Evolutionary conservation across 1,139 yeast genomes (phyloP).

Genomic region (Scheffersomyces insectosa): DNA sequence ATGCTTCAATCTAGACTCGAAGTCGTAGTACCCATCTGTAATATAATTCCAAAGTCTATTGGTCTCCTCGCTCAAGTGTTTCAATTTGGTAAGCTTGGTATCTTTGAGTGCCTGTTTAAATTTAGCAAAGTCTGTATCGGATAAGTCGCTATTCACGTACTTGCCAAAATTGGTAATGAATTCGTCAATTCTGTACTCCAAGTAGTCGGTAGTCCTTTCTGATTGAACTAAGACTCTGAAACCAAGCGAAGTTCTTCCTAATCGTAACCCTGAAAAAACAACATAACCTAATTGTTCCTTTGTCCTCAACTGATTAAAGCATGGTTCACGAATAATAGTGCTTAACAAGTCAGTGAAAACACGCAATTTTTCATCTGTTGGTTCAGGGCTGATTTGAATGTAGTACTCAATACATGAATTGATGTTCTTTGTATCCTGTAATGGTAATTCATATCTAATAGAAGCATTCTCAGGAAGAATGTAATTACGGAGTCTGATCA

Average conservation of each 20-base stretch:
- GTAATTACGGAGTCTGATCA: slow-evolving; percentile 29
- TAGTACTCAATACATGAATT: slow-evolving; percentile 85
- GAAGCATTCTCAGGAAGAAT: slow-evolving; percentile 45
- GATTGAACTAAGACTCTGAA: slow-evolving; percentile 83
- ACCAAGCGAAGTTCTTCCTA: slow-evolving; percentile 74
- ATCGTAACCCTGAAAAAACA: slow-evolving; percentile 75
- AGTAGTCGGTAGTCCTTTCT: slow-evolving; percentile 71
- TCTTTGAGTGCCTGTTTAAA: slow-evolving; percentile 69
- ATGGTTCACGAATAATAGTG: slow-evolving; percentile 80
- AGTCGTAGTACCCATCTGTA: slow-evolving; percentile 76
- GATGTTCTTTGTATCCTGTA: slow-evolving; percentile 69
- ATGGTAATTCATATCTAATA: slow-evolving; percentile 49
- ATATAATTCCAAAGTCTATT: slow-evolving; percentile 66
- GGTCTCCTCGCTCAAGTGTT: slow-evolving; percentile 78
- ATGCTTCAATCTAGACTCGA: slow-evolving; percentile 55
- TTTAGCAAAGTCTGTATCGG: slow-evolving; percentile 63
- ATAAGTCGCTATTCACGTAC: slow-evolving; percentile 38
- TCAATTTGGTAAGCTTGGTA: slow-evolving; percentile 68
- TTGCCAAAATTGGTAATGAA: slow-evolving; percentile 50
- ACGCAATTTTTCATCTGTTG: slow-evolving; percentile 29
- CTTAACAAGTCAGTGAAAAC: slow-evolving; percentile 65
- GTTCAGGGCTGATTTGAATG: slow-evolving; percentile 59
- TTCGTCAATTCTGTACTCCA: slow-evolving; percentile 74
- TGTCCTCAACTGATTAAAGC: slow-evolving; percentile 85
- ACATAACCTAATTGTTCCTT: slow-evolving; percentile 91